Conservation (phyloP, 1,139 yeast genomes). For the Yamadazyma epiphylla region DNA sequence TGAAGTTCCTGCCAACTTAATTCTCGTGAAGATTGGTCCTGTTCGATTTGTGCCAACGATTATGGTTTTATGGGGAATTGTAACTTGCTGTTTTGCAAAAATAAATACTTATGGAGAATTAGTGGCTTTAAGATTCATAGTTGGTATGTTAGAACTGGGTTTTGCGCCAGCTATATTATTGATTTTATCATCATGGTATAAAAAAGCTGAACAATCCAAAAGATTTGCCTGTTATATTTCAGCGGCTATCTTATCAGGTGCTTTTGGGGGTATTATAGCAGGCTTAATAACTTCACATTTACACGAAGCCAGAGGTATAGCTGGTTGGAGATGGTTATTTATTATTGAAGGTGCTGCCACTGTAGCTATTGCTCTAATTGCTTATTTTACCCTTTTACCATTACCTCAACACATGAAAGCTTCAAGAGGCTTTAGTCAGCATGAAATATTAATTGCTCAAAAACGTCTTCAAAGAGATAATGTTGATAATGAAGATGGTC, state of each 20-base stretch:
- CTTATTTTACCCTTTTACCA: conserved; percentile 14
- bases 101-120: conserved; percentile 16
- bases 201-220: conserved; percentile 17
- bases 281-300: conserved; percentile 21
- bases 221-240: conserved; percentile 19
- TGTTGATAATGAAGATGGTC: conserved; percentile 7
- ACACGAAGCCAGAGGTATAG: conserved; percentile 17
- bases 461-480: conserved; percentile 6
- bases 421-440: conserved; percentile 6
- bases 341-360: conserved; percentile 32
- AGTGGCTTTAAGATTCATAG: conserved; percentile 18
- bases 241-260: conserved; percentile 19
- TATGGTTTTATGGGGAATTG: conserved; percentile 20
- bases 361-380: conserved; percentile 22
- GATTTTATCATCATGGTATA: conserved; percentile 23
- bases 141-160: conserved; percentile 25
- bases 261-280: conserved; percentile 13
- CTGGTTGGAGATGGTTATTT: conserved; percentile 37
- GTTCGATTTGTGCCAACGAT: conserved; percentile 24
- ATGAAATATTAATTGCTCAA: conserved; percentile 7
- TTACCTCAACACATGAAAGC: conserved; percentile 13
- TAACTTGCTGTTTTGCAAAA: conserved; percentile 19
- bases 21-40: conserved; percentile 25
- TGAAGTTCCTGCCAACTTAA: conserved; percentile 27
- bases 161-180: conserved; percentile 20